Percentiles rank a stretch among this genome's conserved stretches.
phyloP scores from a whole-genome alignment of 208 protist genomes.

The Herpetomonas tarakana region DNA sequence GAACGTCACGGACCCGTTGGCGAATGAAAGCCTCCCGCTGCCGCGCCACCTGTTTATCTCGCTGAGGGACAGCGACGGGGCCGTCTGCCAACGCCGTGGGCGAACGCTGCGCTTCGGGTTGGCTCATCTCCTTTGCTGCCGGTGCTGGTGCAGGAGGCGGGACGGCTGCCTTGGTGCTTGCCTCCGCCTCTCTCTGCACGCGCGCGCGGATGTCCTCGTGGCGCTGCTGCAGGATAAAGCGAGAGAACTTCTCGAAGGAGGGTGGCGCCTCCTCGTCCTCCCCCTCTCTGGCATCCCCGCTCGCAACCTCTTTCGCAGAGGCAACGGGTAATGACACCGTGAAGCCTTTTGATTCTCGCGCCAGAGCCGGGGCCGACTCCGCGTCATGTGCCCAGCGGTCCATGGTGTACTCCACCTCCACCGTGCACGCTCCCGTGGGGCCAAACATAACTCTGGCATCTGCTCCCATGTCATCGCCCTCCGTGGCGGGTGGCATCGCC shows the following conservation, averaged over 20 bases:
- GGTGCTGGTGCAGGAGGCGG: not conserved
- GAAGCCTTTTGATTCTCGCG: not conserved
- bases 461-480: no score
- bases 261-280: not conserved
- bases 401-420: not conserved
- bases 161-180: not conserved
- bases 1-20: not conserved
- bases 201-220: not conserved
- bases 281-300: not conserved
- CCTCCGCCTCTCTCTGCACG: not conserved
- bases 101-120: not conserved
- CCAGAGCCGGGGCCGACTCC: not conserved
- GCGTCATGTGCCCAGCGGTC: not conserved
- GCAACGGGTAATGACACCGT: not conserved
- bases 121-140: not conserved
- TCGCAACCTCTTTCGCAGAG: not conserved
- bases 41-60: no score
- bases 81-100: not conserved
- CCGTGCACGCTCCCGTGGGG: not conserved
- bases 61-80: no score
- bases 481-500: no score
- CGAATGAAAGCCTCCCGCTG: not conserved
- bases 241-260: not conserved
- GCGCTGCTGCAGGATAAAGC: not conserved
- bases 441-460: no score